Evolutionary conservation across 176 grass and related monocot species (phyloP).

Genomic region (Avena eriantha): DNA sequence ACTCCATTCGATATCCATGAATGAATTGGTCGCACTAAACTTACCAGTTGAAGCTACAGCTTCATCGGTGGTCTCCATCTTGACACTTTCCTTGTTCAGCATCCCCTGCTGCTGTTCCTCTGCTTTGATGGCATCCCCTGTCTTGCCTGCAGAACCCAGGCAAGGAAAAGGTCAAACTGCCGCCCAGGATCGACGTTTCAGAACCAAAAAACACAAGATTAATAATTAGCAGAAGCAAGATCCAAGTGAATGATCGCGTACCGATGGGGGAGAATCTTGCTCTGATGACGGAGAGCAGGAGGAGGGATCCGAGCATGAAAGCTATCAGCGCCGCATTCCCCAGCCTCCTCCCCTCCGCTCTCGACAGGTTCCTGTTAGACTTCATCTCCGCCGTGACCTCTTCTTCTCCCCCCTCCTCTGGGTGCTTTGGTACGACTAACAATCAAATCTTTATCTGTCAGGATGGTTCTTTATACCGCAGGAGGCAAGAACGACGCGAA

Average conservation of each 20-base stretch:
- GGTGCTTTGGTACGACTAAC: neutral
- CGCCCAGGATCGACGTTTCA: neutral
- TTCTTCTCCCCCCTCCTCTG: neutral
- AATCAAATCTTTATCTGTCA: neutral
- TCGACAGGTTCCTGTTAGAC: constrained; percentile 51
- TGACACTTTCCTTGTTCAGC: constrained; percentile 6
- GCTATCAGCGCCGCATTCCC: constrained; percentile 68
- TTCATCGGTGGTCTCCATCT: constrained; percentile 11
- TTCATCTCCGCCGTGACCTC: constrained; percentile 49
- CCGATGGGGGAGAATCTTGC: constrained; percentile 62
- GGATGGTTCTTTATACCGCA: constrained; percentile 21
- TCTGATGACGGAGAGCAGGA: constrained; percentile 64
- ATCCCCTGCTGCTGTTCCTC: constrained; percentile 52
- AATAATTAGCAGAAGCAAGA: neutral
- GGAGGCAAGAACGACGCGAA: neutral
- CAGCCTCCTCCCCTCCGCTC: constrained; percentile 53
- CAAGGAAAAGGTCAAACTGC: neutral
- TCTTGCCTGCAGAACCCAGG: constrained; percentile 38
- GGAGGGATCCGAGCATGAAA: constrained; percentile 69
- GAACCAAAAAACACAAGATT: constrained; percentile 1
- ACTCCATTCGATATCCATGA: neutral
- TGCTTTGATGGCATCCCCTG: constrained; percentile 52
- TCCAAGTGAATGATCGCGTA: neutral
- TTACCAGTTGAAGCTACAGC: constrained; percentile 35
- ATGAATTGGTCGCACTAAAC: neutral